These are phyloP conservation scores for Dioszegia crocea DNA, from an alignment of 768 basidiomycete species.

Conservation along the genomic window DNA sequence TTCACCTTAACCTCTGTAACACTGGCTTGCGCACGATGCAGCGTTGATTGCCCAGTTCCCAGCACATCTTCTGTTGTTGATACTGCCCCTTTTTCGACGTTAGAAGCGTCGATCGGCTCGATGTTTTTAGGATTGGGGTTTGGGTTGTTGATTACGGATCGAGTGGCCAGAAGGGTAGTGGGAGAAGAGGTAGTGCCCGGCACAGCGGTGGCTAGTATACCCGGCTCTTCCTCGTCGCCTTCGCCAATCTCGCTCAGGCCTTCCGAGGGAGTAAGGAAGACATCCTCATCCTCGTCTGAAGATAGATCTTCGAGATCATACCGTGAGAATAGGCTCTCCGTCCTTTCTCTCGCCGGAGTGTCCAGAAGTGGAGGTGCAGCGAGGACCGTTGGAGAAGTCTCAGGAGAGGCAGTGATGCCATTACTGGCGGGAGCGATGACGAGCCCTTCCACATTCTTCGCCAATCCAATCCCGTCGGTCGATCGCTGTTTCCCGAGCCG, in stretches of 20 bases:
- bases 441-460: not conserved
- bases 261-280: conserved; percentile 44
- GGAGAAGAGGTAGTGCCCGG: not conserved
- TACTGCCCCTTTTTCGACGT: conserved; percentile 22
- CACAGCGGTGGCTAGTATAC: not conserved
- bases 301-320: conserved; percentile 42
- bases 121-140: not conserved
- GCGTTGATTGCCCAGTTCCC: conserved; percentile 29
- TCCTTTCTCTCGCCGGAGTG: conserved; percentile 11
- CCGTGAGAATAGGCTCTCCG: conserved; percentile 39
- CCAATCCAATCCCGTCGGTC: not conserved
- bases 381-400: conserved; percentile 6
- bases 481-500: conserved; percentile 5
- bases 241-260: conserved; percentile 49
- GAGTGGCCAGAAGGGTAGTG: not conserved
- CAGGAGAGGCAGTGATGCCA: conserved; percentile 22
- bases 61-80: conserved; percentile 19
- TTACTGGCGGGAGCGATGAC: not conserved
- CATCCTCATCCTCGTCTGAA: conserved; percentile 33
- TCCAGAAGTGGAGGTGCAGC: not conserved
- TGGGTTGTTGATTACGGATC: not conserved
- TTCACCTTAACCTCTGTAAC: conserved; percentile 23
- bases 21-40: conserved; percentile 15
- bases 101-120: conserved; percentile 1
- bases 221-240: conserved; percentile 35